A percentile compares a stretch with the other conserved stretches of the same genome.
Conservation (phyloP, 805 yeast genomes). For the Suhomyces prunicola region DNA sequence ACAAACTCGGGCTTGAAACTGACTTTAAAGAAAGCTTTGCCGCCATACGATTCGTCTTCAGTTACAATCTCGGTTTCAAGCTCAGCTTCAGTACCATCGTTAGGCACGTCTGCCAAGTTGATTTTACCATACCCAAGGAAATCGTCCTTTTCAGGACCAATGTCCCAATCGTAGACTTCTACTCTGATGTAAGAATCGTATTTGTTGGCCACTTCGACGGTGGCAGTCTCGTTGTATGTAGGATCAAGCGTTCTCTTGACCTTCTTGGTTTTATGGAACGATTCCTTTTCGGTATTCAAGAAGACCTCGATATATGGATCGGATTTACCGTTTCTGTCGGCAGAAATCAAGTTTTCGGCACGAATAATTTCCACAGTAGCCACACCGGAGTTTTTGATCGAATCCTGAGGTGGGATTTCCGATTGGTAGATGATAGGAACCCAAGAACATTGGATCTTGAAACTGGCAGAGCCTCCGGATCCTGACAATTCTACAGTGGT, state of each 20-base stretch:
- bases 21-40: constrained; percentile 57
- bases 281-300: constrained; percentile 57
- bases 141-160: constrained; percentile 86
- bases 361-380: constrained; percentile 57
- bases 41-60: constrained; percentile 55
- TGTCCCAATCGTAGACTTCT: constrained; percentile 84
- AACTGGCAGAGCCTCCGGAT: constrained; percentile 42
- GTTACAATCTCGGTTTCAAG: constrained; percentile 44
- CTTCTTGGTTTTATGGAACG: constrained; percentile 70
- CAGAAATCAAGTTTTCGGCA: constrained; percentile 72
- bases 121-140: constrained; percentile 63
- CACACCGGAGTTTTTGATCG: constrained; percentile 70
- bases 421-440: constrained; percentile 62
- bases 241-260: constrained; percentile 88
- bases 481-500: constrained; percentile 55
- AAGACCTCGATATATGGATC: constrained; percentile 83
- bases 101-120: constrained; percentile 51
- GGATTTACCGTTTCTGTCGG: constrained; percentile 89
- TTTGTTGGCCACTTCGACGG: constrained; percentile 57
- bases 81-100: constrained; percentile 44
- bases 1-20: constrained; percentile 72
- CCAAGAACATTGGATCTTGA: constrained; percentile 68
- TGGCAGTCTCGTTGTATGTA: constrained; percentile 73
- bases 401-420: constrained; percentile 68
- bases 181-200: constrained; percentile 56